phyloP scores from a whole-genome alignment of 352 stramenopile genomes.

The Phytopythium litorale region DNA sequence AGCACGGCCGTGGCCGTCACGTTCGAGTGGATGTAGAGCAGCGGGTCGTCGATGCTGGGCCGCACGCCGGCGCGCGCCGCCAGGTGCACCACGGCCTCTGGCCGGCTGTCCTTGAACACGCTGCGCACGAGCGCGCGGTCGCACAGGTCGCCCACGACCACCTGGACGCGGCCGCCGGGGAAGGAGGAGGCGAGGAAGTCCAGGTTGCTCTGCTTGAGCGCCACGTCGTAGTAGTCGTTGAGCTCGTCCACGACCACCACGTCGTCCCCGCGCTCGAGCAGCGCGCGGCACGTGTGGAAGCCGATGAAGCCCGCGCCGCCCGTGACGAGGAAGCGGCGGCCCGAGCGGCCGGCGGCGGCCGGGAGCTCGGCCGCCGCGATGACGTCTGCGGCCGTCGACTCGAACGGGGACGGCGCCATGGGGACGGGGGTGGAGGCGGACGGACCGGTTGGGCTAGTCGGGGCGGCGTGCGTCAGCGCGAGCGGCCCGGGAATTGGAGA shows the following conservation, averaged over 20 bases:
- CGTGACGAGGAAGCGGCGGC: constrained; percentile 73
- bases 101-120: constrained; percentile 84
- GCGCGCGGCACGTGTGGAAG: constrained; percentile 90
- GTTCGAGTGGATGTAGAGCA: constrained; percentile 98
- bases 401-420: background rate
- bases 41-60: constrained; percentile 96
- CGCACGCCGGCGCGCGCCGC: constrained; percentile 95
- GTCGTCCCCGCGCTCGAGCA: constrained; percentile 85
- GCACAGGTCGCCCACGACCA: constrained; percentile 93
- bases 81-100: constrained; percentile 92
- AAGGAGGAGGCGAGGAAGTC: constrained; percentile 65
- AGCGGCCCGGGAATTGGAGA: background rate
- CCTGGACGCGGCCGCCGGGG: constrained; percentile 45
- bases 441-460: background rate
- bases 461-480: background rate
- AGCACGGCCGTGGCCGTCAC: constrained; percentile 92
- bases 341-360: too few species aligned
- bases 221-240: constrained; percentile 99
- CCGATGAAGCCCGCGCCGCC: constrained; percentile 97
- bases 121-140: constrained; percentile 88
- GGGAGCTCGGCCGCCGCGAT: background rate
- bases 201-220: constrained; percentile 96
- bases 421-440: background rate
- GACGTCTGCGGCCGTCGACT: background rate
- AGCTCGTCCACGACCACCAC: constrained; percentile 98